Evolutionary conservation across 1,284 basidiomycete genomes (phyloP), one percentile per base, ranked within the genome.

Genomic region (Heterobasidion annosum): DNA sequence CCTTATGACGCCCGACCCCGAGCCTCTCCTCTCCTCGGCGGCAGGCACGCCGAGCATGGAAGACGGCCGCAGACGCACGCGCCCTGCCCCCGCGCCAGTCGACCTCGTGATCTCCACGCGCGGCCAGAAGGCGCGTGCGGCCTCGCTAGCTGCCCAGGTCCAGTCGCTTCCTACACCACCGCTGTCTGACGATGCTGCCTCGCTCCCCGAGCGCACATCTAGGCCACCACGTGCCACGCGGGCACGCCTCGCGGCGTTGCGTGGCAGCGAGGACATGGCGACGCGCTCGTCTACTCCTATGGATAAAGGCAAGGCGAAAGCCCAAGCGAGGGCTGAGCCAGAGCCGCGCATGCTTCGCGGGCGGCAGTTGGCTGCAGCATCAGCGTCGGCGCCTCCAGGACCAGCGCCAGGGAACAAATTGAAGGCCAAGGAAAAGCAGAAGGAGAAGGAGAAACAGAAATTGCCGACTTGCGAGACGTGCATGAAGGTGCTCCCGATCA

Each of bases 381-480:
- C 53, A 42, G 37, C 48, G 33, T 34, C 48, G n/a, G 25, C 50
- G 10, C 50, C 54, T 15, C 43, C 54, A 9, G 47, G 19, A 35
- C 49, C n/a, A 3, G 48, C 35, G 53, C 42, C 10, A 25, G 37
- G 15, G 50, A 12, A 64, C 66, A 53, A 63, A 25, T 25, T 5
- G 62, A 59, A 63, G 50, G 61, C 63, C 15, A 48, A 34, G 18
- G 54, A 51, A 2, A 47, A 56, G 8, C 58, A 57, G 8, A 48
- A 34, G 18, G 54, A 53, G 6, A 47, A 56, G 8, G 58, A 57
- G 7, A 66, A 68, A 45, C 64, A 58, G 3, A 47, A 50, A 6
- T 16, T 88, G 46, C 85, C 85, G 51, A 77, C 70, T 8, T 88
- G 85, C 61, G 68, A 73, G 62, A 88, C 83, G 37, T 89, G 85